Base-by-base conservation (phyloP, 805 yeast genomes). In the Saccharomycopsis malanga region DNA sequence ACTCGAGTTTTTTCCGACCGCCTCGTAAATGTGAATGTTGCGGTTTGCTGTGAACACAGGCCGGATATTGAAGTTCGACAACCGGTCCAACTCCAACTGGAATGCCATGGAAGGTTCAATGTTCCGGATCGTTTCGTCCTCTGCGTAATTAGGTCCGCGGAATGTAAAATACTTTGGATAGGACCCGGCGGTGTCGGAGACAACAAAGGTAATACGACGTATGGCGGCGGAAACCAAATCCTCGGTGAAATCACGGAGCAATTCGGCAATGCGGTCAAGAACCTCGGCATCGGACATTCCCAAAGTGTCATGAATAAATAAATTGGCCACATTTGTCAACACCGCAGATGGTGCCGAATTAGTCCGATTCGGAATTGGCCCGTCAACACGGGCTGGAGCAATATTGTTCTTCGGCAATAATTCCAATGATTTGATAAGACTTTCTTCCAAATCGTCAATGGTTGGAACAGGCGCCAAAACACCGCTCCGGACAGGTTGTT, bases 81-180 rank as follows among this genome's bases (percentile, higher is more conserved):
- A 74, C 70, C 98, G 81, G 59, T 87, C 91, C 54, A 93, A 75
- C 69, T 93, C 99, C 57, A 93, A 76, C 72, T 93, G 98, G 84
- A 81, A 93, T 44, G 98, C 98, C 59, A 91, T 74, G 36, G 98
- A 96, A 21, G 99, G 99, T 67, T 93, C 98, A 57, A 93, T 88
- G 64, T 93, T 97, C 72, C 99, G 88, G 64, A 93, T 85, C 18
- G 89, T 89, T 67, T 82, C 79, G 70, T 93, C 95, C 70, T 93
- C 99, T 30, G 58, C 60, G 63, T 84, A 93, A 32, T 74, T 74
- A 44, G 95, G 95, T 53, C 91, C 95, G 60, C 85, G 86, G 77
- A 87, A 93, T 34, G 98, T 93, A 72, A 82, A 93, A 72, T 91
- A 93, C 66, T 84, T 86, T 58, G 98, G 98, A 67, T 91, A 89